Conservation (phyloP, 164 flowering plant species). For the Buxus sempervirens region DNA sequence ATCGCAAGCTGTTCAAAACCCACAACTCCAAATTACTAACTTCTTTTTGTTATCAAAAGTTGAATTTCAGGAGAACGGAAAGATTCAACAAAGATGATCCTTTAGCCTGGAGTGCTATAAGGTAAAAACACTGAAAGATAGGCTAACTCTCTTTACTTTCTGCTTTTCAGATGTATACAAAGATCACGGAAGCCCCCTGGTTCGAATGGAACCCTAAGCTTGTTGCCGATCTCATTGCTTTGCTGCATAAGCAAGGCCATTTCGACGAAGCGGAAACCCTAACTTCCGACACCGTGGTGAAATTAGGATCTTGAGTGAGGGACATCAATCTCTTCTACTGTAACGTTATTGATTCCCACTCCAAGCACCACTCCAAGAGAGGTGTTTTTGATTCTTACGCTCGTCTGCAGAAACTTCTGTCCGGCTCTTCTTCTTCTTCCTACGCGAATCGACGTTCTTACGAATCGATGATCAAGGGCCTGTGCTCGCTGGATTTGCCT, state of each 20-base stretch:
- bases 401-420: conserved; percentile 29
- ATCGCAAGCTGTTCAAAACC: conserved; percentile 11
- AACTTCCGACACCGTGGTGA: conserved; percentile 39
- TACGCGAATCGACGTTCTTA: conserved; percentile 42
- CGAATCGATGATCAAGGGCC: conserved; percentile 47
- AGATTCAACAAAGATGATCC: too few relatives aligned
- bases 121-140: too few relatives aligned
- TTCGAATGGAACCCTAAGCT: conserved; percentile 69
- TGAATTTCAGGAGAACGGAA: too few relatives aligned
- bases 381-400: conserved; percentile 37
- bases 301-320: conserved; percentile 32
- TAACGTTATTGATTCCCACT: conserved; percentile 44
- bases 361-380: conserved; percentile 33
- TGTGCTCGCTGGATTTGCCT: conserved; percentile 50
- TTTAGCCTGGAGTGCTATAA: too few relatives aligned
- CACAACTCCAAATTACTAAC: too few relatives aligned
- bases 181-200: conserved; percentile 60
- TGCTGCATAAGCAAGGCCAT: conserved; percentile 39
- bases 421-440: conserved; percentile 34
- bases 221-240: conserved; percentile 51
- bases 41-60: too few relatives aligned
- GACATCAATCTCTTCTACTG: conserved; percentile 51
- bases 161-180: conserved; percentile 48
- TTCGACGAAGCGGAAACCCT: conserved; percentile 42
- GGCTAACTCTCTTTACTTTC: too few relatives aligned